phyloP scores from a whole-genome alignment of 306 rosid genomes.

The Bauhinia variegata region DNA sequence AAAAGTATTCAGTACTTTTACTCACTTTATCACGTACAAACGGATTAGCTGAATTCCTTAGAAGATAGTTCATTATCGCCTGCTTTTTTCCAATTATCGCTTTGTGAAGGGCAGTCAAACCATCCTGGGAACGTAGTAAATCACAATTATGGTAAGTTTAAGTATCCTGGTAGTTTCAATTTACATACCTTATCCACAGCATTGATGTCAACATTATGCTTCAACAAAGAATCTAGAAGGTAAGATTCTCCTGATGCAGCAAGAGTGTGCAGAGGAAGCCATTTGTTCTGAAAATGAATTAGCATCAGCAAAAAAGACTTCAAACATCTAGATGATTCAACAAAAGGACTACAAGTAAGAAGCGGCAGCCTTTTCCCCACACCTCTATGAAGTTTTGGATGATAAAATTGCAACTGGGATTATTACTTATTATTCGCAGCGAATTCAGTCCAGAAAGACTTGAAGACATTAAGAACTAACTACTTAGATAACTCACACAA shows the following conservation, averaged over 20 bases:
- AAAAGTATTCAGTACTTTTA: background rate
- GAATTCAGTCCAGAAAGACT: background rate
- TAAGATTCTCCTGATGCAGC: slow-evolving; percentile 84
- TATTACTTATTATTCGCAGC: background rate
- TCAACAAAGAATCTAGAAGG: slow-evolving; percentile 69
- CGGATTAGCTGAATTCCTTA: slow-evolving; percentile 87
- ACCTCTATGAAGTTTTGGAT: background rate
- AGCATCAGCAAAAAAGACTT: slow-evolving; percentile 12
- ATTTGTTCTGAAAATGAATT: slow-evolving; percentile 63
- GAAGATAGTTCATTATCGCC: slow-evolving; percentile 74
- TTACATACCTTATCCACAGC: slow-evolving; percentile 73
- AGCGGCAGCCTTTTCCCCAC: slow-evolving; percentile 14
- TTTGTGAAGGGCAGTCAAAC: slow-evolving; percentile 83
- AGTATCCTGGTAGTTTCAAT: slow-evolving; percentile 19
- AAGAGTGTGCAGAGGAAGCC: slow-evolving; percentile 87
- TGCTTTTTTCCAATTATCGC: slow-evolving; percentile 83
- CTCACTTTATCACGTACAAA: slow-evolving; percentile 79
- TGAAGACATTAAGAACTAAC: slow-evolving; percentile 11
- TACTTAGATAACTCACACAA: slow-evolving; percentile 27
- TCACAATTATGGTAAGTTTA: slow-evolving; percentile 11
- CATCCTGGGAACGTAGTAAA: slow-evolving; percentile 60
- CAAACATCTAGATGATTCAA: slow-evolving; percentile 22
- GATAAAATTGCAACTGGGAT: background rate
- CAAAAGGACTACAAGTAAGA: slow-evolving; percentile 17
- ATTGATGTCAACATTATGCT: slow-evolving; percentile 78